Conservation (phyloP, 441 rosid species). For the Jatropha podagrica region DNA sequence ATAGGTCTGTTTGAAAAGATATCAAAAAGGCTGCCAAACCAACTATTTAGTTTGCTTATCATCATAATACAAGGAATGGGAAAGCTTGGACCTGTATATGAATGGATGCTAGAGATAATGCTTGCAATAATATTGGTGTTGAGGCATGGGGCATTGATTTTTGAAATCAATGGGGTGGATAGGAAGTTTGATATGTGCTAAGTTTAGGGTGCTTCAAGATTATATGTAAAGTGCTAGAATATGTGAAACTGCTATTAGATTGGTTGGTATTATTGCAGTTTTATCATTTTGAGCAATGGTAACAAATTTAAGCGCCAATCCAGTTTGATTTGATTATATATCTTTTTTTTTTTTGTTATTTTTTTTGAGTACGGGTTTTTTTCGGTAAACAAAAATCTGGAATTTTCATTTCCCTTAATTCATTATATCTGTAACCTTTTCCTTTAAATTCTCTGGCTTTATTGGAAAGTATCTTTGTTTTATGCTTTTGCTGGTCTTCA, state of each 20-base stretch:
- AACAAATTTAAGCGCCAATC: background rate
- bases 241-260: background rate
- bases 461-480: no score
- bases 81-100: background rate
- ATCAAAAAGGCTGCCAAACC: no score
- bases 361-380: background rate
- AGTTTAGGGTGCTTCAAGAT: background rate
- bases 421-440: background rate
- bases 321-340: no score
- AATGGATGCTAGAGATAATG: background rate
- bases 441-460: background rate
- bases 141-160: background rate
- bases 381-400: no score
- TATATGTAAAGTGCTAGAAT: background rate
- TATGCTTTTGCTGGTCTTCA: background rate
- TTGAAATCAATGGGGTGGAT: background rate
- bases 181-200: background rate
- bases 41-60: background rate
- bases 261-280: background rate
- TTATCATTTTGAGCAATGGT: background rate
- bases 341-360: no score
- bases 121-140: background rate
- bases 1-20: background rate
- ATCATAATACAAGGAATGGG: background rate
- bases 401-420: background rate